phyloP scores from a whole-genome alignment of 169 alveolate species.

The Babesia bovis region DNA sequence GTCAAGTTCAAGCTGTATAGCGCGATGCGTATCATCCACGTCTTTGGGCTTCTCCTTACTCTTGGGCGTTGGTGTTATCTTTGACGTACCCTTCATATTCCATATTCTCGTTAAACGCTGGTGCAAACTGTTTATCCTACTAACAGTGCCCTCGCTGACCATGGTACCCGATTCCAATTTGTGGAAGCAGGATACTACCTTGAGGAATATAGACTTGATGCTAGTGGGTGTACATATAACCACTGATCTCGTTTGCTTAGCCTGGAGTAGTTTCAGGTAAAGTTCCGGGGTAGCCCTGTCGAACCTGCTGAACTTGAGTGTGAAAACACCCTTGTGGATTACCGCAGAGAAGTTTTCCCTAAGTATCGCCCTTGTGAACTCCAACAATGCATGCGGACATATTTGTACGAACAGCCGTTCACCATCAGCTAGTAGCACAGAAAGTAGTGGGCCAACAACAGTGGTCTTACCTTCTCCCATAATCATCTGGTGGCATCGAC shows the following conservation, averaged over 20 bases:
- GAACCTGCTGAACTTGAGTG: slow-evolving; percentile 79
- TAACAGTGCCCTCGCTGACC: slow-evolving; percentile 58
- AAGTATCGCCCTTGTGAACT: slow-evolving; percentile 83
- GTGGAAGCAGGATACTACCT: slow-evolving; percentile 79
- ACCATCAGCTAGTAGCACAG: slow-evolving; percentile 83
- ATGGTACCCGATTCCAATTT: slow-evolving; percentile 72
- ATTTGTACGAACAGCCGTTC: slow-evolving; percentile 72
- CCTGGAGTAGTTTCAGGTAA: slow-evolving; percentile 81
- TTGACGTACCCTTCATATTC: slow-evolving; percentile 70
- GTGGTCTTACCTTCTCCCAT: slow-evolving; percentile 95
- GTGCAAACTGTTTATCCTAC: slow-evolving; percentile 68
- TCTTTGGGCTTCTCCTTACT: slow-evolving; percentile 3
- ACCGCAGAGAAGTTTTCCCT: slow-evolving; percentile 85
- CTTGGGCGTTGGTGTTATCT: background rate
- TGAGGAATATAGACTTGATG: slow-evolving; percentile 84
- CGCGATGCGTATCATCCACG: slow-evolving; percentile 41
- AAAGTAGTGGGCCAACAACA: slow-evolving; percentile 81
- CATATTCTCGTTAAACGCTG: slow-evolving; percentile 70
- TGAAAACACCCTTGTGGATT: slow-evolving; percentile 79
- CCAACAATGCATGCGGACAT: slow-evolving; percentile 83
- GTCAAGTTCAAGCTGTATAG: slow-evolving; percentile 55
- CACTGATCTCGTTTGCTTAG: slow-evolving; percentile 82
- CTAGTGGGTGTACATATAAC: slow-evolving; percentile 87
- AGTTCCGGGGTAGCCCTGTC: slow-evolving; percentile 80
- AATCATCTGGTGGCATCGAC: slow-evolving; percentile 90